phyloP scores from a whole-genome alignment of 2,329 filamentous ascomycete genomes.

The Achaetomium macrosporum region DNA sequence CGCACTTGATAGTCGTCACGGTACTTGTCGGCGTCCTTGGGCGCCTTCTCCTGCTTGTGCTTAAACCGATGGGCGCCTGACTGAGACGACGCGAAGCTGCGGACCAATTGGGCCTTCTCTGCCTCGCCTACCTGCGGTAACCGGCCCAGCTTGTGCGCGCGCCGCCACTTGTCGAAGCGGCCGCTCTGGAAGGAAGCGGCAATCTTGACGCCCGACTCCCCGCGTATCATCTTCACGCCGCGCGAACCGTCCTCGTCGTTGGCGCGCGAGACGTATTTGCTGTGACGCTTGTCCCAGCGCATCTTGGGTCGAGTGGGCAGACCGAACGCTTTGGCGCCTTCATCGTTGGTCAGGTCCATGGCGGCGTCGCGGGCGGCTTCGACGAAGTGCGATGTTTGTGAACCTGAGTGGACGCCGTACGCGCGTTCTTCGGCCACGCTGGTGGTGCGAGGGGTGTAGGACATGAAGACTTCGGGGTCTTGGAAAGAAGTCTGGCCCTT shows the following conservation, averaged over 20 bases:
- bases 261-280: slow-evolving; percentile 84
- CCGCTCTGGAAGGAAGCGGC: slow-evolving; percentile 89
- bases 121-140: slow-evolving; percentile 78
- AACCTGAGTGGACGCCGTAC: slow-evolving; percentile 86
- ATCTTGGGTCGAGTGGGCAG: slow-evolving; percentile 68
- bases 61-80: slow-evolving; percentile 55
- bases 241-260: slow-evolving; percentile 94
- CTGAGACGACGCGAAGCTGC: slow-evolving; percentile 21
- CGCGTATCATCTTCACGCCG: slow-evolving; percentile 65
- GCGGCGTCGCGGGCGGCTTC: slow-evolving; percentile 79
- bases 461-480: slow-evolving; percentile 92
- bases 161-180: slow-evolving; percentile 88
- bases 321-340: slow-evolving; percentile 71
- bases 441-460: slow-evolving; percentile 75
- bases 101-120: slow-evolving; percentile 48
- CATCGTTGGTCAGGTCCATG: slow-evolving; percentile 92
- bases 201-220: slow-evolving; percentile 93
- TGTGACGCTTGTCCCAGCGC: slow-evolving; percentile 95
- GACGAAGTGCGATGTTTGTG: slow-evolving; percentile 69
- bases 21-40: slow-evolving; percentile 89
- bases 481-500: slow-evolving; percentile 62
- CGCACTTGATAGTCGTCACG: slow-evolving; percentile 84
- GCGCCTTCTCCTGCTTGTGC: slow-evolving; percentile 81
- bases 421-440: slow-evolving; percentile 84
- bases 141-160: slow-evolving; percentile 71